These are phyloP conservation scores for Alternaria gansuensis DNA, from an alignment of 2,329 filamentous ascomycete species.

Conservation along the genomic window DNA sequence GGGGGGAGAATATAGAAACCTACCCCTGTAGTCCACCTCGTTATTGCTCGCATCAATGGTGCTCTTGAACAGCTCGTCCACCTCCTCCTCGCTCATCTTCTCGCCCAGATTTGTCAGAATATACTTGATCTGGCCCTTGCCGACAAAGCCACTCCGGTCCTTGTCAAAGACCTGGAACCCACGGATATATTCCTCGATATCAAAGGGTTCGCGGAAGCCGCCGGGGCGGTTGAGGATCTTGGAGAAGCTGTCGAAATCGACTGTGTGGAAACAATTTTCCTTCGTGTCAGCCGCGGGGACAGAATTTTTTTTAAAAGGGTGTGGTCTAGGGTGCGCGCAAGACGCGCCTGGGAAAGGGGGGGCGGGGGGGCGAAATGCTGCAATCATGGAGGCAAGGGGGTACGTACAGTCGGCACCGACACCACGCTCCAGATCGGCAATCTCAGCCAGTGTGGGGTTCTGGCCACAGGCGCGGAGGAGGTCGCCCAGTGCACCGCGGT, in stretches of 20 bases:
- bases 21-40: constrained; percentile 97
- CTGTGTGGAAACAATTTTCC: too few species aligned
- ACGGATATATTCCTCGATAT: constrained; percentile 97
- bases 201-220: constrained; percentile 96
- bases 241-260: constrained; percentile 97
- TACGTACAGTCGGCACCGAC: constrained; percentile 89
- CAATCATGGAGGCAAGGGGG: too few species aligned
- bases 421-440: constrained; percentile 88
- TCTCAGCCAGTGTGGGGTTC: constrained; percentile 95
- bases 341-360: not conserved
- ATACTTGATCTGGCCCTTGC: constrained; percentile 96
- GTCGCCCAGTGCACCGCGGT: constrained; percentile 86
- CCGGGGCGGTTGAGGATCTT: constrained; percentile 96
- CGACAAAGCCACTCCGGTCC: constrained; percentile 97
- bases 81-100: constrained; percentile 99
- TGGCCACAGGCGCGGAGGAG: constrained; percentile 95
- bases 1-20: constrained; percentile 40
- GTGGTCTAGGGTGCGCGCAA: not conserved
- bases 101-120: constrained; percentile 97
- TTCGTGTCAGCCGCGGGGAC: constrained; percentile 16
- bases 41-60: constrained; percentile 94
- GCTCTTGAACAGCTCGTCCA: constrained; percentile 93
- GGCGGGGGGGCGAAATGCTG: too few species aligned
- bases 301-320: not conserved
- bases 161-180: constrained; percentile 99